phyloP scores from a whole-genome alignment of 1,284 basidiomycete species.

The Leccinum solheimii region DNA sequence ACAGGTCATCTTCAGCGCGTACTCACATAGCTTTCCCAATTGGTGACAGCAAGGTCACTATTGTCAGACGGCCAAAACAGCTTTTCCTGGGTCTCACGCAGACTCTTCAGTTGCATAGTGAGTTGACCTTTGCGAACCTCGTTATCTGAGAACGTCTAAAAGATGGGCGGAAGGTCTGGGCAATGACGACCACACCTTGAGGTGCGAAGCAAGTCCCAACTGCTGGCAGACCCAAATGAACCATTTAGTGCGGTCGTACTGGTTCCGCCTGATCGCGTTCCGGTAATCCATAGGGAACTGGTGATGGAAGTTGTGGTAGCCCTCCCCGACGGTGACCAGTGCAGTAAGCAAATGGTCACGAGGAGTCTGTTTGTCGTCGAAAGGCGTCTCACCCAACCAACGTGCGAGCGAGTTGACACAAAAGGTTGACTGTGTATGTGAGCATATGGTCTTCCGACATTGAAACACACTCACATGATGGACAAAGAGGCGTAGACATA shows the following conservation, averaged over 20 bases:
- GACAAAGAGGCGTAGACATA: slow-evolving; percentile 88
- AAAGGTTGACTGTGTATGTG: slow-evolving; percentile 75
- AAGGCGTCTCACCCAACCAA: slow-evolving; percentile 90
- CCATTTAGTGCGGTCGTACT: slow-evolving; percentile 91
- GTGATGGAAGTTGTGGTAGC: slow-evolving; percentile 97
- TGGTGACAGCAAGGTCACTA: slow-evolving; percentile 77
- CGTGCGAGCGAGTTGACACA: slow-evolving; percentile 95
- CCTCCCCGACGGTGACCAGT: slow-evolving; percentile 86
- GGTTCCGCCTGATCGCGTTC: slow-evolving; percentile 91
- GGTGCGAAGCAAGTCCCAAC: slow-evolving; percentile 80
- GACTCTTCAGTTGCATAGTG: slow-evolving; percentile 88
- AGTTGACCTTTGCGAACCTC: slow-evolving; percentile 91
- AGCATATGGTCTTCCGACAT: slow-evolving; percentile 1
- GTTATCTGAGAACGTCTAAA: slow-evolving; percentile 82
- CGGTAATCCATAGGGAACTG: slow-evolving; percentile 95
- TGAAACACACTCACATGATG: slow-evolving; percentile 69
- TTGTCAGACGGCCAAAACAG: slow-evolving; percentile 78
- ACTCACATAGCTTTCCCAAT: slow-evolving; percentile 80
- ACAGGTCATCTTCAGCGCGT: not conserved
- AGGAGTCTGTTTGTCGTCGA: slow-evolving; percentile 96
- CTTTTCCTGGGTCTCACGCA: slow-evolving; percentile 69
- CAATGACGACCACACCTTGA: slow-evolving; percentile 55
- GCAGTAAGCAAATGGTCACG: slow-evolving; percentile 87
- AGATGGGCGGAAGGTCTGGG: not conserved
- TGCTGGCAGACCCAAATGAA: slow-evolving; percentile 72